A percentile compares a stretch with the other conserved stretches of the same genome.
phyloP scores from a whole-genome alignment of 192 early-diverging fungal species.

The Gaertneriomyces sp. region DNA sequence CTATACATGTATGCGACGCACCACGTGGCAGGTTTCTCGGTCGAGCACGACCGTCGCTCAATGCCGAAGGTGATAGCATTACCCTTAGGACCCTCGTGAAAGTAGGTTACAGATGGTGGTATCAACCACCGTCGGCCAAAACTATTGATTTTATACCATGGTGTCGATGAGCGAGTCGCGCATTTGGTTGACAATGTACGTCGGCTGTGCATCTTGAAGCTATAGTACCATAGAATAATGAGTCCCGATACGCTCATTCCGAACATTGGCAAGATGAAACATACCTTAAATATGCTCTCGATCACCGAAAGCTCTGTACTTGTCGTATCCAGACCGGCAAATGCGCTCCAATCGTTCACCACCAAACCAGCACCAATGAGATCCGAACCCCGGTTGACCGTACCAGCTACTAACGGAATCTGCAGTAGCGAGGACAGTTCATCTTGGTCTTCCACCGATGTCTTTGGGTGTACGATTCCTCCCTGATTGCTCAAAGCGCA shows the following conservation, averaged over 20 bases:
- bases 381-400: slow-evolving; percentile 97
- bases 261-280: slow-evolving; percentile 20
- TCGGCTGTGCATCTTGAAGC: slow-evolving; percentile 85
- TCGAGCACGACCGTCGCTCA: too few species aligned
- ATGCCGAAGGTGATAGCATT: too few species aligned
- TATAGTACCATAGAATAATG: slow-evolving; percentile 2
- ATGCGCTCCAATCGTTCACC: slow-evolving; percentile 98
- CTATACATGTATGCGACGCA: too few species aligned
- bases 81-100: too few species aligned
- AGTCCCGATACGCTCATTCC: neutral
- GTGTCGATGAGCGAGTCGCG: slow-evolving; percentile 88
- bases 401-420: slow-evolving; percentile 95
- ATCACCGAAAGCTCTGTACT: slow-evolving; percentile 94
- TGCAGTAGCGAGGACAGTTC: slow-evolving; percentile 96
- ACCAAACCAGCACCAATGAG: slow-evolving; percentile 95
- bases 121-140: too few species aligned
- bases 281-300: slow-evolving; percentile 90
- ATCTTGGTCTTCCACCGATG: slow-evolving; percentile 94
- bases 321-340: slow-evolving; percentile 95
- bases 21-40: too few species aligned
- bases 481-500: slow-evolving; percentile 97
- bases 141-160: neutral
- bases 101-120: too few species aligned
- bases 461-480: slow-evolving; percentile 92
- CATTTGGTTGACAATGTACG: slow-evolving; percentile 89